Percentiles rank a stretch among this genome's conserved stretches.
Evolutionary conservation across 495 filamentous ascomycete genomes (phyloP).

Genomic region (Aspergillus leporis): DNA sequence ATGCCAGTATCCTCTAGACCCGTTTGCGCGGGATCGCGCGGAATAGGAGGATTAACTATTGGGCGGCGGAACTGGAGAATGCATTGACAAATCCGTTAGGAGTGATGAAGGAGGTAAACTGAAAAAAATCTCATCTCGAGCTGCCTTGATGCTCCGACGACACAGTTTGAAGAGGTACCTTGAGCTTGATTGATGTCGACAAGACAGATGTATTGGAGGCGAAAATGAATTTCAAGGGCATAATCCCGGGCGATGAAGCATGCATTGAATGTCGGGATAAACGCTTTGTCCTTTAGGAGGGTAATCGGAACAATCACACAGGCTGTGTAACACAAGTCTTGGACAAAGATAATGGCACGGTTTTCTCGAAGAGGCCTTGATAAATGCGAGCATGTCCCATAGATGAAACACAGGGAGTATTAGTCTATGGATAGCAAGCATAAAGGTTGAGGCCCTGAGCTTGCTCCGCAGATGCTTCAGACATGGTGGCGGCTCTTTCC

Average conservation of each 20-base stretch:
- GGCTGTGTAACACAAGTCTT: too few relatives aligned
- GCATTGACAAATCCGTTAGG: background rate
- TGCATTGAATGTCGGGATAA: background rate
- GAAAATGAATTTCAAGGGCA: background rate
- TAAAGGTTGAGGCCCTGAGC: background rate
- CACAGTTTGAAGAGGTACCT: background rate
- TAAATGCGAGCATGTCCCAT: background rate
- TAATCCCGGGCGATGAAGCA: background rate
- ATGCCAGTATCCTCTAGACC: too few relatives aligned
- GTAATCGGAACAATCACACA: too few relatives aligned
- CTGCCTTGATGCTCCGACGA: background rate
- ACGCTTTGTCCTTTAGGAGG: background rate
- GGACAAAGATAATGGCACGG: background rate
- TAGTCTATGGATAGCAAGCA: background rate
- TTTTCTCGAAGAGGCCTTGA: background rate
- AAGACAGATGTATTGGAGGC: too few relatives aligned
- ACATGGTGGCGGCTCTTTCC: background rate
- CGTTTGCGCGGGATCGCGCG: too few relatives aligned
- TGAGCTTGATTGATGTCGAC: background rate
- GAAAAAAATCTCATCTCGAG: background rate
- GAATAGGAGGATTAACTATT: too few relatives aligned
- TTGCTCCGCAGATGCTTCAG: background rate
- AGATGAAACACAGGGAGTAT: background rate
- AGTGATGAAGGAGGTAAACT: background rate
- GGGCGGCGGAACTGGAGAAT: too few relatives aligned